Evolutionary conservation across 192 early-diverging fungal species (phyloP).

Genomic region (Pilaira anomala): DNA sequence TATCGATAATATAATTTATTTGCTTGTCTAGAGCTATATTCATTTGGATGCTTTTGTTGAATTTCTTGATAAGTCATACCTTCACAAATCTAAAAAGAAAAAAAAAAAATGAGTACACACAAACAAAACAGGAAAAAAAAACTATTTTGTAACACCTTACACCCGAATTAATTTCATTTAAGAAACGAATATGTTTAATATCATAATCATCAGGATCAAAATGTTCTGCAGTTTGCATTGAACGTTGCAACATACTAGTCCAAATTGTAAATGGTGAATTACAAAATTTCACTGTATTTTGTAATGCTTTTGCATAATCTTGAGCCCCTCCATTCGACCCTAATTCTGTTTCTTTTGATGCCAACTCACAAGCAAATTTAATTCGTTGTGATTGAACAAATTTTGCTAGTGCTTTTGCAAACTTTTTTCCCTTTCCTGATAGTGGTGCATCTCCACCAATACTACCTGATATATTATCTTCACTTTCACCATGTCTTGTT

Average conservation of each 20-base stretch:
- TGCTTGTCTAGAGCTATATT: conserved; percentile 71
- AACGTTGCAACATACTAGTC: conserved; percentile 85
- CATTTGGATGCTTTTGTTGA: conserved; percentile 71
- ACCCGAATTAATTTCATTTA: conserved; percentile 94
- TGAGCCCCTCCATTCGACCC: background rate
- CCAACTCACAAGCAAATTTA: conserved; percentile 43
- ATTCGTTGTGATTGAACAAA: conserved; percentile 70
- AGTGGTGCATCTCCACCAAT: conserved; percentile 69
- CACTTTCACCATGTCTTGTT: conserved; percentile 90
- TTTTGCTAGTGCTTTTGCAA: conserved; percentile 67
- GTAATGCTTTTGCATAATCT: conserved; percentile 54
- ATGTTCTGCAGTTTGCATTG: conserved; percentile 78
- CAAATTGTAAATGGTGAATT: conserved; percentile 61
- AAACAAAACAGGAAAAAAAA: too few species aligned
- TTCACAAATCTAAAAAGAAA: conserved; percentile 51
- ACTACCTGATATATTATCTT: conserved; percentile 77
- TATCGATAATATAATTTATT: conserved; percentile 95
- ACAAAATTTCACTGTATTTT: conserved; percentile 67
- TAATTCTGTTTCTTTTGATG: conserved; percentile 10
- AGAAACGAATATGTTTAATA: conserved; percentile 71
- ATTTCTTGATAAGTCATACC: conserved; percentile 82
- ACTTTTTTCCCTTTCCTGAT: conserved; percentile 66
- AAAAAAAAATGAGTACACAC: too few species aligned
- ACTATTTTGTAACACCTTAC: conserved; percentile 31
- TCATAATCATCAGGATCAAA: conserved; percentile 80